These are phyloP conservation scores for Fusarium gaditjirri DNA, from an alignment of 2,329 filamentous ascomycete species.

Conservation along the genomic window DNA sequence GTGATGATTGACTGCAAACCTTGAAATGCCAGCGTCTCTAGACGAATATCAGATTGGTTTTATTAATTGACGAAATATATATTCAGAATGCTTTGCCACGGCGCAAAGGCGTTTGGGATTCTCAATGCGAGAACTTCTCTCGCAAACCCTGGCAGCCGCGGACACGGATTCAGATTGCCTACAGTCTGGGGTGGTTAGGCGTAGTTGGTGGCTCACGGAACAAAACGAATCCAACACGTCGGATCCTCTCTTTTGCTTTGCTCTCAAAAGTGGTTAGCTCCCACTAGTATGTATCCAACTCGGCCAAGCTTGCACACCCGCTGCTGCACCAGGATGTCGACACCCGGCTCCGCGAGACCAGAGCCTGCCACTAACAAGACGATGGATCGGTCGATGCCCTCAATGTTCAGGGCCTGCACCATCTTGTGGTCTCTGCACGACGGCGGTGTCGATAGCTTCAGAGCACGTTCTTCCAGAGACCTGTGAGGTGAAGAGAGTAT, in stretches of 20 bases:
- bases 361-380: slow-evolving; percentile 35
- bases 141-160: slow-evolving; percentile 25
- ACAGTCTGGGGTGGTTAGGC: slow-evolving; percentile 35
- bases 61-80: not conserved
- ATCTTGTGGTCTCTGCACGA: slow-evolving; percentile 39
- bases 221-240: slow-evolving; percentile 40
- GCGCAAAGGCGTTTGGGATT: not conserved
- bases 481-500: slow-evolving; percentile 34
- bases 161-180: slow-evolving; percentile 38
- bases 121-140: slow-evolving; percentile 11
- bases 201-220: slow-evolving; percentile 31
- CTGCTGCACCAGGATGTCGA: slow-evolving; percentile 34
- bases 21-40: slow-evolving; percentile 15
- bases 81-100: not conserved
- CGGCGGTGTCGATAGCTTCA: slow-evolving; percentile 45
- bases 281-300: slow-evolving; percentile 31
- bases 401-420: slow-evolving; percentile 32
- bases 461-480: slow-evolving; percentile 38
- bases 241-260: slow-evolving; percentile 39
- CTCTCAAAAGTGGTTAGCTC: slow-evolving; percentile 32
- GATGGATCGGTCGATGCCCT: slow-evolving; percentile 40
- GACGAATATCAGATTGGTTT: slow-evolving; percentile 3
- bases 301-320: slow-evolving; percentile 18
- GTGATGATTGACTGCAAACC: slow-evolving; percentile 31
- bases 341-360: slow-evolving; percentile 45